Evolutionary conservation across 2,329 filamentous ascomycete genomes (phyloP).

Genomic region (Aureobasidium sp.): DNA sequence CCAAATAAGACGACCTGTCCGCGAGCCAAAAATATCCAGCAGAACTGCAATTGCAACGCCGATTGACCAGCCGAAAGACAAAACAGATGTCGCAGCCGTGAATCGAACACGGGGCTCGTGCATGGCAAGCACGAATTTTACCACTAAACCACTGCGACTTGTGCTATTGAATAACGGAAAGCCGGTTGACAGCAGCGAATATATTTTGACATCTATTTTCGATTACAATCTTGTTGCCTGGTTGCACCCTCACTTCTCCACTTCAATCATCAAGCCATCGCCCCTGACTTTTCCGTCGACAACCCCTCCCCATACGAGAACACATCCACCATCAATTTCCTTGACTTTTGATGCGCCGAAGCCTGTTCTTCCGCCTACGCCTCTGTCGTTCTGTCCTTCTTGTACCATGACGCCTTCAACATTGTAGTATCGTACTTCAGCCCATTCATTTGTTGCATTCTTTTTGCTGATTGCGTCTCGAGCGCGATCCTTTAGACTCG

Average conservation of each 20-base stretch:
- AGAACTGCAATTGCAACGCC: background rate
- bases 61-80: background rate
- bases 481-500: conserved; percentile 45
- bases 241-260: background rate
- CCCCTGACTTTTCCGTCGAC: conserved; percentile 35
- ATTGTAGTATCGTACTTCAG: conserved; percentile 43
- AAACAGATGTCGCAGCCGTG: conserved; percentile 13
- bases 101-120: conserved; percentile 16
- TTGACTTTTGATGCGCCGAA: conserved; percentile 35
- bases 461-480: conserved; percentile 38
- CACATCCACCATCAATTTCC: conserved; percentile 41
- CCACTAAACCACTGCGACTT: conserved; percentile 15
- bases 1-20: background rate
- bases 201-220: background rate
- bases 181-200: background rate
- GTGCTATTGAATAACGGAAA: background rate
- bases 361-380: conserved; percentile 34
- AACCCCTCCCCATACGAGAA: conserved; percentile 49
- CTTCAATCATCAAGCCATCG: conserved; percentile 35
- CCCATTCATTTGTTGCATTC: conserved; percentile 45
- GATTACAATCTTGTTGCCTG: too few species aligned
- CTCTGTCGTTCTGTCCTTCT: conserved; percentile 29
- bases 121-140: conserved; percentile 16
- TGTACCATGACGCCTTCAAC: conserved; percentile 33
- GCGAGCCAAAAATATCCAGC: too few species aligned